These are phyloP conservation scores for Microglena sp. DNA, from an alignment of 139 green algal species.

Conservation along the genomic window DNA sequence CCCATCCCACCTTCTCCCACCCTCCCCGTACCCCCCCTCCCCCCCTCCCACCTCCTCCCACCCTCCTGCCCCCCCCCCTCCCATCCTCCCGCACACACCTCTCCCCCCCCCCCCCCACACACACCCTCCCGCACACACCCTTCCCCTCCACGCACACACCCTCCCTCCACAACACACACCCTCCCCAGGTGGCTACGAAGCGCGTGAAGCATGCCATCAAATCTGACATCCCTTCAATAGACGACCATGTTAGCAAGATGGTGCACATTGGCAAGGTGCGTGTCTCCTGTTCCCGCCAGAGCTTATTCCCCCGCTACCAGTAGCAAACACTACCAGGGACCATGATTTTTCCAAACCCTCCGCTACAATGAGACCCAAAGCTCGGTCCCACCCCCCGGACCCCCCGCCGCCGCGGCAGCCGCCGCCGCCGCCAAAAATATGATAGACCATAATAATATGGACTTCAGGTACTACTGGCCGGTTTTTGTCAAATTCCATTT, in stretches of 20 bases:
- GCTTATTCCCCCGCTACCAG: neutral
- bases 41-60: neutral
- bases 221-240: constrained; percentile 40
- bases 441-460: too few relatives aligned
- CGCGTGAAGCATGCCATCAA: constrained; percentile 57
- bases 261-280: constrained; percentile 44
- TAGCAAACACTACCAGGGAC: neutral
- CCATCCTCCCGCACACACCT: neutral
- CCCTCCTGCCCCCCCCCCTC: neutral
- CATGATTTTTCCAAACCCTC: neutral
- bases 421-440: neutral
- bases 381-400: neutral
- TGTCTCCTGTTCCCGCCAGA: too few relatives aligned
- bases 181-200: constrained; percentile 45
- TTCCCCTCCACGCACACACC: neutral
- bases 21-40: neutral
- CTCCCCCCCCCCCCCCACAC: too few relatives aligned
- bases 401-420: too few relatives aligned
- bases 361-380: neutral
- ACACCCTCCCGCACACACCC: neutral
- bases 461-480: too few relatives aligned
- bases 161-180: neutral
- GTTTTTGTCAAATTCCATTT: too few relatives aligned
- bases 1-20: too few relatives aligned
- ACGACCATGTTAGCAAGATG: constrained; percentile 46